phyloP scores from a whole-genome alignment of 2,329 filamentous ascomycete genomes.

The Stachybotrys chartarum region DNA sequence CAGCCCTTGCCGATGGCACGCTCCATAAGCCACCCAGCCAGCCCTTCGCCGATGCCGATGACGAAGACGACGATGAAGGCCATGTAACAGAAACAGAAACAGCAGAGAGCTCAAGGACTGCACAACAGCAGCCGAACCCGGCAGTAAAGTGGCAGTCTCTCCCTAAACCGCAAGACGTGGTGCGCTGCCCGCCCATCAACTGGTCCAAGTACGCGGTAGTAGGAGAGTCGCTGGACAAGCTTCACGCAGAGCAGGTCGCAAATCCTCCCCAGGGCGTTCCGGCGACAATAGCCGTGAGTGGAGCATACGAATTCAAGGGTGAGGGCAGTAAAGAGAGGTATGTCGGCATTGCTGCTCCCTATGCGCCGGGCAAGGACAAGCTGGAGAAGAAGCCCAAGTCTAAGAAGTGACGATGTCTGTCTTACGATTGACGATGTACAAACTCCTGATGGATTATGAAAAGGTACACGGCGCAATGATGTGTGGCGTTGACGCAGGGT shows the following conservation, averaged over 20 bases:
- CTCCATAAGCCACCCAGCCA: constrained; percentile 12
- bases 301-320: constrained; percentile 43
- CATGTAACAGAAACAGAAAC: constrained; percentile 5
- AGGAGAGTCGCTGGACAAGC: constrained; percentile 67
- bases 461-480: background rate
- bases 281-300: constrained; percentile 32
- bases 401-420: constrained; percentile 13
- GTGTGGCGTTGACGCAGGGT: background rate
- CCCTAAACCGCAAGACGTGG: constrained; percentile 72
- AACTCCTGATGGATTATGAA: background rate
- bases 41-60: constrained; percentile 17
- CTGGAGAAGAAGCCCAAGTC: constrained; percentile 30
- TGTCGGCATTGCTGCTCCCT: constrained; percentile 49
- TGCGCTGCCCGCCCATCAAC: constrained; percentile 83
- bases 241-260: constrained; percentile 72
- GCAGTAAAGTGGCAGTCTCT: constrained; percentile 51
- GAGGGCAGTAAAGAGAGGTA: constrained; percentile 37
- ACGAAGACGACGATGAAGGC: constrained; percentile 10
- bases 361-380: constrained; percentile 45
- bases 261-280: constrained; percentile 54
- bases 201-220: constrained; percentile 94
- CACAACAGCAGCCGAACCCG: constrained; percentile 10
- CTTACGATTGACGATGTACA: background rate
- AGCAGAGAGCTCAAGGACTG: constrained; percentile 6
- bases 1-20: constrained; percentile 50